These are phyloP conservation scores for Microdochium paspali DNA, from an alignment of 2,329 filamentous ascomycete species.

Conservation along the genomic window DNA sequence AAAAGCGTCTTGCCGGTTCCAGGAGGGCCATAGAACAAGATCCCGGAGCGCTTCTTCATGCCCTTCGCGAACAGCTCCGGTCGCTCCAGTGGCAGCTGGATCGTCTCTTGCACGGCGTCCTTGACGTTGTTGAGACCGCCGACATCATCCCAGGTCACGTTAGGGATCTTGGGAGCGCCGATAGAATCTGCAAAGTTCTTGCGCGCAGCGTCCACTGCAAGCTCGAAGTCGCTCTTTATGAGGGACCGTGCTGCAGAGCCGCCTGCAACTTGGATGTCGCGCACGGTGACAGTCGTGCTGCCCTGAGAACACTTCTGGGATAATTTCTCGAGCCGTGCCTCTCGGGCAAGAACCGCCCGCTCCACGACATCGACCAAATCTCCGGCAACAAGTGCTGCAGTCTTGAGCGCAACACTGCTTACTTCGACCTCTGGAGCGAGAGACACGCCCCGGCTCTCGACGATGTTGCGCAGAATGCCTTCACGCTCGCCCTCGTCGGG, in stretches of 20 bases:
- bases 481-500: constrained; percentile 90
- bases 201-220: constrained; percentile 88
- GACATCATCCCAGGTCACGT: constrained; percentile 93
- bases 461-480: constrained; percentile 70
- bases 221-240: constrained; percentile 75
- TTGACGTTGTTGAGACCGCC: constrained; percentile 90
- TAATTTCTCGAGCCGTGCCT: constrained; percentile 65
- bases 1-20: constrained; percentile 89
- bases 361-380: constrained; percentile 93
- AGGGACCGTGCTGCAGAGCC: constrained; percentile 71
- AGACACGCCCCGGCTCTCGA: constrained; percentile 66
- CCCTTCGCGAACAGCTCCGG: constrained; percentile 94
- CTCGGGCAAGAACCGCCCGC: constrained; percentile 70
- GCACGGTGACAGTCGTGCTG: constrained; percentile 46
- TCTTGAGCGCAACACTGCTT: constrained; percentile 81
- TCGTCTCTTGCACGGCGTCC: constrained; percentile 93
- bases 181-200: constrained; percentile 99
- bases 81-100: constrained; percentile 82
- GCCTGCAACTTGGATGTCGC: constrained; percentile 82
- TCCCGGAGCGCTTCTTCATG: constrained; percentile 95
- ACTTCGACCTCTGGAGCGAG: constrained; percentile 79
- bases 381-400: constrained; percentile 86
- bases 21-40: constrained; percentile 84
- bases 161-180: constrained; percentile 94
- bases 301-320: constrained; percentile 36